A percentile compares a stretch with the other conserved stretches of the same genome.
Conservation (phyloP, 371 early-diverging fungal species). For the Apophysomyces ossiformis region DNA sequence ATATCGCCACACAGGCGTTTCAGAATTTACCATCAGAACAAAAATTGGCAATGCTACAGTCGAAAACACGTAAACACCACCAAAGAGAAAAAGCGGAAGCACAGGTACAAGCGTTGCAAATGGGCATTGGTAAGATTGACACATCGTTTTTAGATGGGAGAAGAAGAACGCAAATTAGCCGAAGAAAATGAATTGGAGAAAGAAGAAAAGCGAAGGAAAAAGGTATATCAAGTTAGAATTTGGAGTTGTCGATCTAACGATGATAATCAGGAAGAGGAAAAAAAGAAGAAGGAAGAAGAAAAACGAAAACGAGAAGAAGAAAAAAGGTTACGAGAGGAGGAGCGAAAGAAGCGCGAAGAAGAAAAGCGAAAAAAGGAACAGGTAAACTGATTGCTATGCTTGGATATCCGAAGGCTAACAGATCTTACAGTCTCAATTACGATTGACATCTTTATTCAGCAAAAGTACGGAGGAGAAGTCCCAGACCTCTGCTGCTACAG, state of each 20-base stretch:
- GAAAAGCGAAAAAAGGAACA: slow-evolving; percentile 47
- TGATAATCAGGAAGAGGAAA: slow-evolving; percentile 25
- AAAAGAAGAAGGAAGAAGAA: slow-evolving; percentile 40
- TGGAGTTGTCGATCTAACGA: background rate
- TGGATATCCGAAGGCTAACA: background rate
- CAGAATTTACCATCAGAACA: slow-evolving; percentile 21
- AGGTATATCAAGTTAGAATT: slow-evolving; percentile 17
- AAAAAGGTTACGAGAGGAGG: slow-evolving; percentile 41
- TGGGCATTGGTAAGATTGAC: too few species aligned
- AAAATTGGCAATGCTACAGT: slow-evolving; percentile 20
- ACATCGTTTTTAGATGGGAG: slow-evolving; percentile 9
- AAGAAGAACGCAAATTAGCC: slow-evolving; percentile 14
- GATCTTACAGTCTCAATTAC: slow-evolving; percentile 38
- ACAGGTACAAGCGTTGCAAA: slow-evolving; percentile 11
- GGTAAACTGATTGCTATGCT: slow-evolving; percentile 20
- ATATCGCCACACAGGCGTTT: slow-evolving; percentile 13
- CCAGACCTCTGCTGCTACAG: background rate
- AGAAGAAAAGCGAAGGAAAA: slow-evolving; percentile 27
- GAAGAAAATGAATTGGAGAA: slow-evolving; percentile 31
- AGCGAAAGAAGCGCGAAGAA: slow-evolving; percentile 40
- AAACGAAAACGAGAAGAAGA: slow-evolving; percentile 31
- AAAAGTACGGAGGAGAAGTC: slow-evolving; percentile 32
- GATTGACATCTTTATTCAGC: slow-evolving; percentile 47
- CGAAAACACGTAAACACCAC: slow-evolving; percentile 22
- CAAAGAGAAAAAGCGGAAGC: slow-evolving; percentile 13